Conservation (phyloP, 2,329 filamentous ascomycete genomes). For the Fusarium luffae region DNA sequence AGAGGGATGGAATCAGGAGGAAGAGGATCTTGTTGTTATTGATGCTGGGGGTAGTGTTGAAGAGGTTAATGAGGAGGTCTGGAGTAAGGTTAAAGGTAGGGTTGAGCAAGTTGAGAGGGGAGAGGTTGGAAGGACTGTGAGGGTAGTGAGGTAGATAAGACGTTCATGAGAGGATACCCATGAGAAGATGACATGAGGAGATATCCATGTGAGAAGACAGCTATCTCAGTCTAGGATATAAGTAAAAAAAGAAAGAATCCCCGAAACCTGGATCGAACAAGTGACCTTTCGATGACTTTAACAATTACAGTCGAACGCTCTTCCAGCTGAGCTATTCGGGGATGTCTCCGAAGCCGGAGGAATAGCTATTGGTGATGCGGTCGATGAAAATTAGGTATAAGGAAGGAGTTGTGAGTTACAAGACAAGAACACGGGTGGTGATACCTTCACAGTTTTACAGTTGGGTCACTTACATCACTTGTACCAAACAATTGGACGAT, state of each 20-base stretch:
- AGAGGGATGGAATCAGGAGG: constrained; percentile 58
- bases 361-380: not conserved
- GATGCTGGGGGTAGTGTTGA: constrained; percentile 66
- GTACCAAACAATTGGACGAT: not conserved
- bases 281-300: constrained; percentile 2
- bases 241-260: constrained; percentile 32
- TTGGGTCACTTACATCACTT: too few species aligned
- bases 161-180: not conserved
- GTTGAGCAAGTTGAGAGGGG: constrained; percentile 63
- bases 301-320: constrained; percentile 4
- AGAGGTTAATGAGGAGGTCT: constrained; percentile 67
- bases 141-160: constrained; percentile 45
- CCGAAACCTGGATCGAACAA: constrained; percentile 19
- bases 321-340: constrained; percentile 46
- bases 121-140: constrained; percentile 58
- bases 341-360: constrained; percentile 5
- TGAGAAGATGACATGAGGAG: not conserved
- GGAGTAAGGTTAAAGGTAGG: constrained; percentile 60
- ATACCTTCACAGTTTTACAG: not conserved
- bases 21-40: constrained; percentile 65
- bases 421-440: not conserved
- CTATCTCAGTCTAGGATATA: not conserved
- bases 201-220: not conserved
- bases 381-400: not conserved
- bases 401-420: not conserved